These are phyloP conservation scores for Pluteus cervinus DNA, from an alignment of 768 basidiomycete genomes.

Conservation along the genomic window DNA sequence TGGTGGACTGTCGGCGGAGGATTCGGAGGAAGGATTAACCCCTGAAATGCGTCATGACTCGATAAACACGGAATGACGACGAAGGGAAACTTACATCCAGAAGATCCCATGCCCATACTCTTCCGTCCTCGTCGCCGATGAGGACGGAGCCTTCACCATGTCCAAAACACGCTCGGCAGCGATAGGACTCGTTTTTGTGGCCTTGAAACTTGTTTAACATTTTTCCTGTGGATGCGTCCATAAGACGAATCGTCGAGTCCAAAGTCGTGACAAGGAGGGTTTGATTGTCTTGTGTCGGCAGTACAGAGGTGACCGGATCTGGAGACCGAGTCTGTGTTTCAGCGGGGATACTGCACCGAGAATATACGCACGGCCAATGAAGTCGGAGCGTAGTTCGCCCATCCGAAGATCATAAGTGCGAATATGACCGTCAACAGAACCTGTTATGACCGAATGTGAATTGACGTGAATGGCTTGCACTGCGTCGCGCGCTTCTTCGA, in stretches of 20 bases:
- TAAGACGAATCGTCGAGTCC: slow-evolving; percentile 79
- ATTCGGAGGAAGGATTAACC: slow-evolving; percentile 58
- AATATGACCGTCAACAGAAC: slow-evolving; percentile 88
- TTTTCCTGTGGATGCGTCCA: slow-evolving; percentile 80
- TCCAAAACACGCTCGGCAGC: slow-evolving; percentile 78
- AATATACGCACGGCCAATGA: slow-evolving; percentile 71
- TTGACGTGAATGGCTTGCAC: slow-evolving; percentile 75
- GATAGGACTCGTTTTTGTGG: slow-evolving; percentile 68
- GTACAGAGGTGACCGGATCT: slow-evolving; percentile 86
- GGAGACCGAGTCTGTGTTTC: slow-evolving; percentile 9
- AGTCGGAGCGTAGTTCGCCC: slow-evolving; percentile 86
- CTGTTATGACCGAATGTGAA: slow-evolving; percentile 62
- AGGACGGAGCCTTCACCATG: slow-evolving; percentile 77
- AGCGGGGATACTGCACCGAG: neutral
- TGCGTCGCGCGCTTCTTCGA: slow-evolving; percentile 85
- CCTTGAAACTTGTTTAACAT: slow-evolving; percentile 82
- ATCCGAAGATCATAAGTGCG: slow-evolving; percentile 93
- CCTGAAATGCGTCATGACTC: slow-evolving; percentile 37
- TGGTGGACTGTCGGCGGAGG: slow-evolving; percentile 77
- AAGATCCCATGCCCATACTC: slow-evolving; percentile 90
- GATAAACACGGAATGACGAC: slow-evolving; percentile 4
- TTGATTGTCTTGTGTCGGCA: slow-evolving; percentile 72
- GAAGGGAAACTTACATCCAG: slow-evolving; percentile 55
- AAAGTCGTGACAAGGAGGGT: slow-evolving; percentile 80
- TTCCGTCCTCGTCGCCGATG: slow-evolving; percentile 87